These are phyloP conservation scores for Fusarium sp. DNA, from an alignment of 2,329 filamentous ascomycete genomes.

Conservation along the genomic window DNA sequence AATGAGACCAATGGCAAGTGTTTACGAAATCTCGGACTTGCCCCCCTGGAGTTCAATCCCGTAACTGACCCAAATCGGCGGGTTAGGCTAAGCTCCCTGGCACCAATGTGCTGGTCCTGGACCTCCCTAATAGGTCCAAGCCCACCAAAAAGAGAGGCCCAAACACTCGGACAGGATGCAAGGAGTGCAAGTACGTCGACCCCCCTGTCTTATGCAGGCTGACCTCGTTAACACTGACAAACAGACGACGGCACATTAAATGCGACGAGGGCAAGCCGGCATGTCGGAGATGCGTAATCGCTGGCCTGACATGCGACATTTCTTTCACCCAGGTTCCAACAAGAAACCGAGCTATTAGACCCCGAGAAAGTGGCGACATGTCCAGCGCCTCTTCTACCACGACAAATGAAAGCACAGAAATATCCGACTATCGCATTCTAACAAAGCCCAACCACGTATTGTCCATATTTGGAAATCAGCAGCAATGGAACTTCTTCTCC, in stretches of 20 bases:
- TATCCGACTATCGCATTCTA: slow-evolving; percentile 27
- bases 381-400: background rate
- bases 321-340: slow-evolving; percentile 9
- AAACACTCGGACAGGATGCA: slow-evolving; percentile 37
- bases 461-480: slow-evolving; percentile 34
- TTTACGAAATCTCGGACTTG: no score
- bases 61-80: background rate
- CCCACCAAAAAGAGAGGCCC: slow-evolving; percentile 28
- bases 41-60: background rate
- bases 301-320: slow-evolving; percentile 26
- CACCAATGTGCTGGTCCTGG: slow-evolving; percentile 21
- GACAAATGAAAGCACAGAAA: background rate
- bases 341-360: background rate
- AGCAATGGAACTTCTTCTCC: slow-evolving; percentile 38
- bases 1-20: background rate
- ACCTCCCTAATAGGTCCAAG: slow-evolving; percentile 12
- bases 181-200: slow-evolving; percentile 37
- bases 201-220: background rate
- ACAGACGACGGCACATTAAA: slow-evolving; percentile 41
- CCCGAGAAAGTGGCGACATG: background rate
- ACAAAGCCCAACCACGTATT: slow-evolving; percentile 23
- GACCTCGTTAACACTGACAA: background rate
- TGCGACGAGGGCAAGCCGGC: slow-evolving; percentile 39
- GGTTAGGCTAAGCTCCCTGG: slow-evolving; percentile 23
- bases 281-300: slow-evolving; percentile 27